Evolutionary conservation across 228 moss, liverwort and hornwort species (phyloP).

Genomic region (Sphagnum fallax): DNA sequence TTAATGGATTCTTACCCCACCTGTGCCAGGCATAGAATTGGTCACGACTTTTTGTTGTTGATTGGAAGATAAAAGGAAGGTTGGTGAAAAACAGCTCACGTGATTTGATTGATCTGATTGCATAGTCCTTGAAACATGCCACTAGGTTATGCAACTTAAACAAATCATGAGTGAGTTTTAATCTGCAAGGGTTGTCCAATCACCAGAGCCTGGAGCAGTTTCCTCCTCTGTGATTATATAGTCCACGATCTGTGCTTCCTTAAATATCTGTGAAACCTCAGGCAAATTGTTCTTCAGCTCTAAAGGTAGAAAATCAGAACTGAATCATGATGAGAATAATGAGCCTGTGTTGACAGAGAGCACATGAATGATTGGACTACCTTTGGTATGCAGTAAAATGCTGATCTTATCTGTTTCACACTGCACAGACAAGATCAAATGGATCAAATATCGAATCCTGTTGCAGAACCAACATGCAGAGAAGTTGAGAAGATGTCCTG

Average conservation of each 20-base stretch:
- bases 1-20: slow-evolving; percentile 74
- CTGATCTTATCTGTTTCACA: slow-evolving; percentile 31
- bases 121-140: neutral
- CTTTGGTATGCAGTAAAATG: slow-evolving; percentile 40
- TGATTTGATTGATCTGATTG: neutral
- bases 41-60: too few species aligned
- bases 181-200: neutral
- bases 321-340: too few species aligned
- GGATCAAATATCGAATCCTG: too few species aligned
- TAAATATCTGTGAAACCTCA: slow-evolving; percentile 22
- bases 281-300: neutral
- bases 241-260: slow-evolving; percentile 27
- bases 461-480: too few species aligned
- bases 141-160: neutral
- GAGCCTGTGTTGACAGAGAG: neutral
- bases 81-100: neutral
- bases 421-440: slow-evolving; percentile 1
- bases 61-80: too few species aligned
- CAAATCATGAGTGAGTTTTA: neutral
- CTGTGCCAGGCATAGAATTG: slow-evolving; percentile 14
- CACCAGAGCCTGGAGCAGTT: slow-evolving; percentile 22
- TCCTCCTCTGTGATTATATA: slow-evolving; percentile 32
- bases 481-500: too few species aligned
- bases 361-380: slow-evolving; percentile 3
- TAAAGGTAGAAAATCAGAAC: neutral